A percentile compares a stretch with the other conserved stretches of the same genome.
Conservation (phyloP, 1,284 basidiomycete species). For the Apiotrichum siamense region DNA sequence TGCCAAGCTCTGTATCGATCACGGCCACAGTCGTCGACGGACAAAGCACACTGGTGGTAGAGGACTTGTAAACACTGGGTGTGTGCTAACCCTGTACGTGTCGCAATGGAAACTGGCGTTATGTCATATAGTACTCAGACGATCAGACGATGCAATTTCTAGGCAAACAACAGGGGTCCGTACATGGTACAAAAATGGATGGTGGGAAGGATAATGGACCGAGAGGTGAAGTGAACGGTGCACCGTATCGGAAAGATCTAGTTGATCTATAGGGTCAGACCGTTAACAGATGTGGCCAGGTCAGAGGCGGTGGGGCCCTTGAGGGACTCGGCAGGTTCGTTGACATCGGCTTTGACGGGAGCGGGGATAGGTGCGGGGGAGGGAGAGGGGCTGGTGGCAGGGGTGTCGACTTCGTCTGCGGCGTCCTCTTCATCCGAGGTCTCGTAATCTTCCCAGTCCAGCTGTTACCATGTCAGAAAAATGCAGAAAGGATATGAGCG, state of each 20-base stretch:
- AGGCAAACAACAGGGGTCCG: neutral
- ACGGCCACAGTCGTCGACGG: no score
- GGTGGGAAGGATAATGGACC: neutral
- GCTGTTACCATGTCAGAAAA: no score
- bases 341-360: neutral
- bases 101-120: neutral
- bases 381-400: slow-evolving; percentile 2
- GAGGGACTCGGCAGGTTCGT: neutral
- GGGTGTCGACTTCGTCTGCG: slow-evolving; percentile 2
- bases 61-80: no score
- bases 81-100: no score
- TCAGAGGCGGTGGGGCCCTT: neutral
- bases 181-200: neutral
- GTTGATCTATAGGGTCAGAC: neutral
- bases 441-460: slow-evolving; percentile 49
- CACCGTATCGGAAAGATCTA: no score
- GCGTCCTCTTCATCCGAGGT: slow-evolving; percentile 39
- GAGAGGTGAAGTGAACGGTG: neutral
- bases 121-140: neutral
- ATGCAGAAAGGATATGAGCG: neutral
- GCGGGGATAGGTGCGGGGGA: neutral
- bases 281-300: neutral
- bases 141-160: neutral
- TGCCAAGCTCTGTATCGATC: no score
- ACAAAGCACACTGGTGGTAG: no score